Evolutionary conservation across 2,329 filamentous ascomycete species (phyloP).

Genomic region (Botrytis medusae): DNA sequence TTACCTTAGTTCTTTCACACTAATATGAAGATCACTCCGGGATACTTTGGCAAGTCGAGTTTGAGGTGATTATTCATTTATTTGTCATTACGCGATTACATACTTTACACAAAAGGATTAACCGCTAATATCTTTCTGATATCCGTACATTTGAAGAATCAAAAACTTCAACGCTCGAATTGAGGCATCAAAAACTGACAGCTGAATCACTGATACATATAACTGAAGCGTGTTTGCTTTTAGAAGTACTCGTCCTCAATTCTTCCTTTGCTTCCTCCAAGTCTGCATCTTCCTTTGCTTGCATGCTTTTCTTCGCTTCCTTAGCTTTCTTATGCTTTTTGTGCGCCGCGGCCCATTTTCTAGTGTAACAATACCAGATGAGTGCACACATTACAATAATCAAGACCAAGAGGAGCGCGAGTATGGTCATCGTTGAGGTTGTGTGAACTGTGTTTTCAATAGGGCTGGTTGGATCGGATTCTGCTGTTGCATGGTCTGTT

Average conservation of each 20-base stretch:
- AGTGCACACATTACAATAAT: not conserved
- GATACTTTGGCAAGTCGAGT: not conserved
- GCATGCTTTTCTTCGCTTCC: not conserved
- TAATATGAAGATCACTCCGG: not conserved
- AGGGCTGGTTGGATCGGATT: not conserved
- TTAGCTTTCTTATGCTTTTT: not conserved
- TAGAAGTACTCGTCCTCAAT: not conserved
- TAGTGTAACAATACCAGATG: not conserved
- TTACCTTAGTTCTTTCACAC: not conserved
- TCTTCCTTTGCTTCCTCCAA: not conserved
- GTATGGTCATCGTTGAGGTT: not conserved
- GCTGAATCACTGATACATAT: not conserved
- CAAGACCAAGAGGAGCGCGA: not conserved
- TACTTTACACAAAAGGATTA: not conserved
- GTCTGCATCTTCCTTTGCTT: not conserved
- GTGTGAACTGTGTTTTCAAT: not conserved
- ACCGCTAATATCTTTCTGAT: not conserved
- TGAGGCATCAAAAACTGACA: not conserved
- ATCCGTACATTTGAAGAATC: not conserved
- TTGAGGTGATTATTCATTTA: not conserved
- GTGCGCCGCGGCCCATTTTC: not conserved
- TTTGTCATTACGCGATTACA: not conserved
- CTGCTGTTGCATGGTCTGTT: not conserved
- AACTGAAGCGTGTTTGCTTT: not conserved
- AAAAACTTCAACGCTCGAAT: not conserved